These are phyloP conservation scores for Backusella parvicylindrica DNA, from an alignment of 192 early-diverging fungal species.

Conservation along the genomic window DNA sequence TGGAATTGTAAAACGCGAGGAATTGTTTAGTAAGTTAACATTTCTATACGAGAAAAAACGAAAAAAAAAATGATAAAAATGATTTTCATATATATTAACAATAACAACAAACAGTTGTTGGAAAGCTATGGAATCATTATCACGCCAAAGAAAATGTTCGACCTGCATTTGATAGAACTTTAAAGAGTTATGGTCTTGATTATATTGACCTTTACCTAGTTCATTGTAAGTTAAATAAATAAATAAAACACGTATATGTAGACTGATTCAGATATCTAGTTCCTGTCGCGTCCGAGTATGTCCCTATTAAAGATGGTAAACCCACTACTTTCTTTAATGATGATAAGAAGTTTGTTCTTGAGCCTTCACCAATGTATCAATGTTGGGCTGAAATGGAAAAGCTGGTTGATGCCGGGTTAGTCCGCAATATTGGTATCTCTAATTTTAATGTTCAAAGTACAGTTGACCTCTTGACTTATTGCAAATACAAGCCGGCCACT, in stretches of 20 bases:
- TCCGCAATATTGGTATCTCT: slow-evolving; percentile 62
- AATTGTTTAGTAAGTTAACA: slow-evolving; percentile 33
- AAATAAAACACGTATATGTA: too few relatives aligned
- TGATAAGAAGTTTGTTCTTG: slow-evolving; percentile 24
- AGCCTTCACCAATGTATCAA: slow-evolving; percentile 48
- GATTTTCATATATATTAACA: not conserved
- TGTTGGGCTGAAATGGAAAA: slow-evolving; percentile 74
- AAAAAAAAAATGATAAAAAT: not conserved
- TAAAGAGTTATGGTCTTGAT: slow-evolving; percentile 33
- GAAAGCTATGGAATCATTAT: slow-evolving; percentile 14
- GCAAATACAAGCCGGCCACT: slow-evolving; percentile 60
- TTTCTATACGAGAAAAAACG: too few relatives aligned
- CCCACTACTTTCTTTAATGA: slow-evolving; percentile 44
- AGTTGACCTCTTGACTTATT: slow-evolving; percentile 52
- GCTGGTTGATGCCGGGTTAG: slow-evolving; percentile 56
- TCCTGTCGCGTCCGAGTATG: slow-evolving; percentile 18
- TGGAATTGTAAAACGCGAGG: slow-evolving; percentile 50
- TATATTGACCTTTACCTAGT: slow-evolving; percentile 71
- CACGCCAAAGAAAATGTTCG: too few relatives aligned
- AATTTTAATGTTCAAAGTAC: slow-evolving; percentile 50
- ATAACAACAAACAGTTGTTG: not conserved
- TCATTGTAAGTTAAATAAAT: slow-evolving; percentile 42
- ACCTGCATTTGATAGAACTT: too few relatives aligned
- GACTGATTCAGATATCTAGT: not conserved
- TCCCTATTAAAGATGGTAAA: slow-evolving; percentile 47